A percentile compares a stretch with the other conserved stretches of the same genome.
Conservation (phyloP, 495 filamentous ascomycete genomes). For the Clavariopsis aquatica region DNA sequence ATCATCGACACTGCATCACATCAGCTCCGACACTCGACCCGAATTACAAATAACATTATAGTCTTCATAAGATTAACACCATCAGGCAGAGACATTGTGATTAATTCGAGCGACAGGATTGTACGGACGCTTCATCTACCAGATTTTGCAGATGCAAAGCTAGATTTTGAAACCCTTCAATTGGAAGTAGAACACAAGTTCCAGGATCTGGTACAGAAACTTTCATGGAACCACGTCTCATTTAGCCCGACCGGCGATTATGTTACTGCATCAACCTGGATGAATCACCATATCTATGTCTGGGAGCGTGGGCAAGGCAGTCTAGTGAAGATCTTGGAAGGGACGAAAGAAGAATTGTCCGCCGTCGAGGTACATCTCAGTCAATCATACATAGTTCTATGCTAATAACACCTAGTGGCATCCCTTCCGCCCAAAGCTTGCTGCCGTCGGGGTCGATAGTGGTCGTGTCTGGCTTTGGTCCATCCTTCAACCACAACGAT, state of each 20-base stretch:
- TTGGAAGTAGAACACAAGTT: slow-evolving; percentile 97
- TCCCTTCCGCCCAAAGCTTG: slow-evolving; percentile 81
- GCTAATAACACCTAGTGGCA: slow-evolving; percentile 64
- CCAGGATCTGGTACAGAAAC: slow-evolving; percentile 91
- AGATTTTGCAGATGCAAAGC: slow-evolving; percentile 56
- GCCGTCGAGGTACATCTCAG: slow-evolving; percentile 65
- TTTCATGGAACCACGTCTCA: slow-evolving; percentile 93
- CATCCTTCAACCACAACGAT: slow-evolving; percentile 86
- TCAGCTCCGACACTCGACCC: slow-evolving; percentile 80
- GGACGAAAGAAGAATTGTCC: slow-evolving; percentile 89
- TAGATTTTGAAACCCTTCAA: slow-evolving; percentile 71
- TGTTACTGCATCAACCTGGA: slow-evolving; percentile 88
- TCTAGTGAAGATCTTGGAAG: slow-evolving; percentile 92
- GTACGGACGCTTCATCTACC: slow-evolving; percentile 84
- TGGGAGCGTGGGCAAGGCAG: slow-evolving; percentile 96
- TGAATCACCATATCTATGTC: slow-evolving; percentile 97
- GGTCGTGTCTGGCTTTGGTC: slow-evolving; percentile 93
- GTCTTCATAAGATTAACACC: slow-evolving; percentile 80
- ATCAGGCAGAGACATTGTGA: slow-evolving; percentile 80
- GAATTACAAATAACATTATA: slow-evolving; percentile 81
- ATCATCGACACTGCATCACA: slow-evolving; percentile 77
- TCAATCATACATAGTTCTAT: neutral
- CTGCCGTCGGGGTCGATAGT: slow-evolving; percentile 84
- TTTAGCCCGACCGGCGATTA: slow-evolving; percentile 90
- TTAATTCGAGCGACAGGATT: slow-evolving; percentile 89